A percentile compares a stretch with the other conserved stretches of the same genome.
Evolutionary conservation across 225 moss, liverwort and hornwort species (phyloP).

Genomic region (Anthoceros angustus): DNA sequence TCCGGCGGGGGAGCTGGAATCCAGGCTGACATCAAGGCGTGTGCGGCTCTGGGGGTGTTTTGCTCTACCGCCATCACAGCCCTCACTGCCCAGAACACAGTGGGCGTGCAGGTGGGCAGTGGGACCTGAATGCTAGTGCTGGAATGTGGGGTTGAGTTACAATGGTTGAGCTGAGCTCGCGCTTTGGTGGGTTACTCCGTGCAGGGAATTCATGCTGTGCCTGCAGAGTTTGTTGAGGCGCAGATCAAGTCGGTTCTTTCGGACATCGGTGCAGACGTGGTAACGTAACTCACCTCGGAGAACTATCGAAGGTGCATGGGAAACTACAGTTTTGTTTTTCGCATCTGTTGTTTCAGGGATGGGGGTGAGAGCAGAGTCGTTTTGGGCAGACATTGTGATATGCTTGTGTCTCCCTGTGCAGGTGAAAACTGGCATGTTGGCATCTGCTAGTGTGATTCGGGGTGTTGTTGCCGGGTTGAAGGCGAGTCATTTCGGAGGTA

Average conservation of each 20-base stretch:
- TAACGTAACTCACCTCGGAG: conserved; percentile 14
- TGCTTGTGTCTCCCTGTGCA: conserved; percentile 17
- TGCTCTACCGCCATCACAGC: conserved; percentile 74
- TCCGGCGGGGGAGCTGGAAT: conserved; percentile 89
- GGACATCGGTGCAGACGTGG: conserved; percentile 93
- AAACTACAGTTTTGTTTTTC: background rate
- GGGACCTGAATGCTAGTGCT: background rate
- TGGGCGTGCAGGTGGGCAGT: conserved; percentile 47
- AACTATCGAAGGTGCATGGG: background rate
- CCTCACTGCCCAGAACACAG: conserved; percentile 72
- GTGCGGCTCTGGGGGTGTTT: conserved; percentile 86
- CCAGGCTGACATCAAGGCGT: conserved; percentile 90
- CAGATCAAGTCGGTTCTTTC: conserved; percentile 70
- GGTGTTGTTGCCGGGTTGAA: conserved; percentile 59
- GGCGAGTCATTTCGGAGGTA: conserved; percentile 53
- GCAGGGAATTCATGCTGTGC: conserved; percentile 69
- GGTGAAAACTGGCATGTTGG: conserved; percentile 95
- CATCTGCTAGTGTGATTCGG: conserved; percentile 53
- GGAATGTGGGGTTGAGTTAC: no score
- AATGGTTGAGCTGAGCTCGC: no score
- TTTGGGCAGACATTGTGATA: conserved; percentile 2
- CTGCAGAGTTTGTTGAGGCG: conserved; percentile 58
- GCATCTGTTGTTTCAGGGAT: no score
- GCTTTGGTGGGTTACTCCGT: conserved; percentile 7
- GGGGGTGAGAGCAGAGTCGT: no score